Conservation (phyloP, 495 filamentous ascomycete genomes). For the Penicillium longicatenatum region DNA sequence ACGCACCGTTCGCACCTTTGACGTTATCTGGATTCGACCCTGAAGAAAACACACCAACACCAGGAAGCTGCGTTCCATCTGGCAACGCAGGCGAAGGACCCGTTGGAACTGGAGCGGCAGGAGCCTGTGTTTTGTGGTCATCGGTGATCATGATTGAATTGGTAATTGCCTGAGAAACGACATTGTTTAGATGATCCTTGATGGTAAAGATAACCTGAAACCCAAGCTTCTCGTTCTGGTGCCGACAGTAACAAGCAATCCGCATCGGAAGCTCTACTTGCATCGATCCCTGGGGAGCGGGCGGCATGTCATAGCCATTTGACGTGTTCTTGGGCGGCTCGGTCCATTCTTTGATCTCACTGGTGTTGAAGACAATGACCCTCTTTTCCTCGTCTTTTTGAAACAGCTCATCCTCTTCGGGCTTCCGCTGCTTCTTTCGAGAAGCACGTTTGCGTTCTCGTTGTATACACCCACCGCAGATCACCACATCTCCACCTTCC, state of each 20-base stretch:
- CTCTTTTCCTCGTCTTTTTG: constrained; percentile 72
- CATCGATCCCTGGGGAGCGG: constrained; percentile 61
- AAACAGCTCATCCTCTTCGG: constrained; percentile 81
- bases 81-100: constrained; percentile 40
- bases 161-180: constrained; percentile 83
- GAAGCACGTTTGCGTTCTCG: constrained; percentile 85
- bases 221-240: constrained; percentile 87
- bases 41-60: constrained; percentile 47
- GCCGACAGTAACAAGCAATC: constrained; percentile 96
- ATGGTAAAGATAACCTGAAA: constrained; percentile 95
- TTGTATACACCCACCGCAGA: constrained; percentile 80
- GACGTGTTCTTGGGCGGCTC: constrained; percentile 48
- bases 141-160: constrained; percentile 93
- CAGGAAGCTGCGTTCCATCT: constrained; percentile 47
- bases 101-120: constrained; percentile 39
- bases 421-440: constrained; percentile 86
- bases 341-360: constrained; percentile 87
- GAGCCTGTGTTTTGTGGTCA: constrained; percentile 84
- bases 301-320: constrained; percentile 34
- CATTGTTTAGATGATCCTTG: constrained; percentile 70
- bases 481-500: constrained; percentile 82
- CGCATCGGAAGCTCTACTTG: constrained; percentile 86
- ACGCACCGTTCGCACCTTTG: constrained; percentile 25
- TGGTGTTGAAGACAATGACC: constrained; percentile 90
- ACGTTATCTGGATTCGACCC: constrained; percentile 33